phyloP scores from a whole-genome alignment of 139 green algal species.

The Medakamo hakoo region DNA sequence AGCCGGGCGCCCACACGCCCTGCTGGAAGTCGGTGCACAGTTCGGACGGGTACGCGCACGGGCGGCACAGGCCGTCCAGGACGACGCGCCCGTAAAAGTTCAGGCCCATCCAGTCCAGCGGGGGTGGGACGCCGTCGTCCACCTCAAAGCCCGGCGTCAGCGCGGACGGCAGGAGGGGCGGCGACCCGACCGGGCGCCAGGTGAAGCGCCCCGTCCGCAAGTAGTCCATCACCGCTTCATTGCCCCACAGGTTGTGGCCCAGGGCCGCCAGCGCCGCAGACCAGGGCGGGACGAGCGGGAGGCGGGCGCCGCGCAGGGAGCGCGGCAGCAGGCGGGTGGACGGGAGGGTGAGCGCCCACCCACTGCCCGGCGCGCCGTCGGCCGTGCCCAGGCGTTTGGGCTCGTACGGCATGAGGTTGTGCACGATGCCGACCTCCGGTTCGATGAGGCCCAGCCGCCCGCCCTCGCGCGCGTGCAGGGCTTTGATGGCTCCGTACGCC shows the following conservation, averaged over 20 bases:
- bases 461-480: conserved; percentile 1
- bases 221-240: conserved; percentile 25
- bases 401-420: conserved; percentile 40
- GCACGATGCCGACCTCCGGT: conserved; percentile 28
- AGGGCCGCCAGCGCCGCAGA: conserved; percentile 1
- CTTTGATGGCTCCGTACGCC: conserved; percentile 52
- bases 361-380: too few relatives aligned
- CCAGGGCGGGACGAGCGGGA: conserved; percentile 4
- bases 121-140: not conserved
- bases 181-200: conserved; percentile 13
- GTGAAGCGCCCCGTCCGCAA: conserved; percentile 27
- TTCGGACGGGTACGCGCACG: conserved; percentile 29
- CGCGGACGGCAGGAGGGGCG: not conserved
- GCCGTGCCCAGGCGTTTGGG: conserved; percentile 6
- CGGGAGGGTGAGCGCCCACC: too few relatives aligned
- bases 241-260: conserved; percentile 25
- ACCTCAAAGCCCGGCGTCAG: not conserved
- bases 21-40: conserved; percentile 79
- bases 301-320: conserved; percentile 9
- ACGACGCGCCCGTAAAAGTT: conserved; percentile 32
- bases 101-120: conserved; percentile 27
- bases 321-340: too few relatives aligned
- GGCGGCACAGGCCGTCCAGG: conserved; percentile 30
- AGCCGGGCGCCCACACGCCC: conserved; percentile 43
- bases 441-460: not conserved